These are phyloP conservation scores for Fagus sylvatica DNA, from an alignment of 306 rosid genomes.

Conservation along the genomic window DNA sequence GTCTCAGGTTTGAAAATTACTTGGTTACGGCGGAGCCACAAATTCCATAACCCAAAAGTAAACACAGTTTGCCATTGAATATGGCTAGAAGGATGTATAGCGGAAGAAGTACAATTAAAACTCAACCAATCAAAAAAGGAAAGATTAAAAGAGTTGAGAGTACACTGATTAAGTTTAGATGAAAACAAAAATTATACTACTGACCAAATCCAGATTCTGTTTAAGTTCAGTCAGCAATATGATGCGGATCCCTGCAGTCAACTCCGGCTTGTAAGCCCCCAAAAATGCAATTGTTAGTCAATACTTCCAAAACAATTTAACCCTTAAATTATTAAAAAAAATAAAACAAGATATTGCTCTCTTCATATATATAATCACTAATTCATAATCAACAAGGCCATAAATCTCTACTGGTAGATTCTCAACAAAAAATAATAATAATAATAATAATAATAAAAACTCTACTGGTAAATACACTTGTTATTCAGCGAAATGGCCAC, in stretches of 20 bases:
- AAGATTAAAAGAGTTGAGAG: too few species aligned
- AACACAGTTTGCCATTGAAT: too few species aligned
- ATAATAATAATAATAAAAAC: too few species aligned
- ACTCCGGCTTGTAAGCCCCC: neutral
- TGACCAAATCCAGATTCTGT: neutral
- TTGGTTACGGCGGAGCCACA: too few species aligned
- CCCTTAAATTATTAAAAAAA: neutral
- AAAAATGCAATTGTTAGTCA: neutral
- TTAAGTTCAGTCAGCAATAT: neutral
- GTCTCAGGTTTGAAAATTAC: too few species aligned
- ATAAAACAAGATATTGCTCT: neutral
- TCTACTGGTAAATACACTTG: constrained; percentile 50
- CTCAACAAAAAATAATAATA: too few species aligned
- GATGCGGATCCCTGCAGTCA: neutral
- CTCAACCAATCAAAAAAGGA: too few species aligned
- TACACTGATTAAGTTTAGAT: neutral
- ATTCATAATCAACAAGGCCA: neutral
- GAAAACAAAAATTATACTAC: neutral
- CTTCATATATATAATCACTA: neutral
- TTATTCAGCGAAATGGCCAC: constrained; percentile 47
- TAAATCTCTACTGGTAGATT: neutral
- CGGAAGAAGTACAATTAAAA: too few species aligned
- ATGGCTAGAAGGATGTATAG: too few species aligned
- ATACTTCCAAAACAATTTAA: neutral
- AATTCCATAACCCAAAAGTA: too few species aligned